A percentile compares a stretch with the other conserved stretches of the same genome.
phyloP scores from a whole-genome alignment of 192 early-diverging fungal genomes.

The Entrophospora sp. region DNA sequence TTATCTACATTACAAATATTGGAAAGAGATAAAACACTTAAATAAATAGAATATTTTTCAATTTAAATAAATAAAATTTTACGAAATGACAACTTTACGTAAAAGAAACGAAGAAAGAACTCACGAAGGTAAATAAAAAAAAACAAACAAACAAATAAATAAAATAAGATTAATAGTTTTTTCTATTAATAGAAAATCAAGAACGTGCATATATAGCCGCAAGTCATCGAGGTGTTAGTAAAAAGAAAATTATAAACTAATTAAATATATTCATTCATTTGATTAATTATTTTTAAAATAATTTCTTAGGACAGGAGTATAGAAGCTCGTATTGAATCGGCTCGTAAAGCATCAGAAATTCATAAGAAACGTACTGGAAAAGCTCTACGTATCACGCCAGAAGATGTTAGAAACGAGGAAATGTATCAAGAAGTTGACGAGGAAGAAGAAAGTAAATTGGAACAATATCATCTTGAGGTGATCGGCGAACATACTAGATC shows the following conservation, averaged over 20 bases:
- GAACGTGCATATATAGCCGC: constrained; percentile 26
- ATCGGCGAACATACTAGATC: too few relatives aligned
- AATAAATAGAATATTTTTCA: too few relatives aligned
- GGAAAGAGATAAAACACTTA: too few relatives aligned
- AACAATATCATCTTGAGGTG: not conserved
- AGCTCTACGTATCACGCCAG: constrained; percentile 20
- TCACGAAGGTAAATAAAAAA: constrained; percentile 15
- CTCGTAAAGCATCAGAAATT: constrained; percentile 23
- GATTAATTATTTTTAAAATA: not conserved
- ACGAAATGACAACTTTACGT: constrained; percentile 7
- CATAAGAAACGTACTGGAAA: constrained; percentile 24
- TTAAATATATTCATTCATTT: not conserved
- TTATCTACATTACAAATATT: too few relatives aligned
- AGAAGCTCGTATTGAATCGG: constrained; percentile 23
- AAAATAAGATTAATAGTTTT: not conserved
- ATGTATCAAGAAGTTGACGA: constrained; percentile 24
- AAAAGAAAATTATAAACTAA: too few relatives aligned
- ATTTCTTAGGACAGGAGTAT: constrained; percentile 24
- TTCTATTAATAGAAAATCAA: constrained; percentile 20
- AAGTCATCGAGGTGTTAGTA: constrained; percentile 22
- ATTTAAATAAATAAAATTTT: too few relatives aligned
- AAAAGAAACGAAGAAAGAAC: constrained; percentile 21
- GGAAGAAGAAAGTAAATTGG: constrained; percentile 2
- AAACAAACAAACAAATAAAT: not conserved
- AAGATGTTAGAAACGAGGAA: constrained; percentile 25